These are phyloP conservation scores for Polychaeton citri DNA, from an alignment of 2,329 filamentous ascomycete genomes.

Conservation along the genomic window DNA sequence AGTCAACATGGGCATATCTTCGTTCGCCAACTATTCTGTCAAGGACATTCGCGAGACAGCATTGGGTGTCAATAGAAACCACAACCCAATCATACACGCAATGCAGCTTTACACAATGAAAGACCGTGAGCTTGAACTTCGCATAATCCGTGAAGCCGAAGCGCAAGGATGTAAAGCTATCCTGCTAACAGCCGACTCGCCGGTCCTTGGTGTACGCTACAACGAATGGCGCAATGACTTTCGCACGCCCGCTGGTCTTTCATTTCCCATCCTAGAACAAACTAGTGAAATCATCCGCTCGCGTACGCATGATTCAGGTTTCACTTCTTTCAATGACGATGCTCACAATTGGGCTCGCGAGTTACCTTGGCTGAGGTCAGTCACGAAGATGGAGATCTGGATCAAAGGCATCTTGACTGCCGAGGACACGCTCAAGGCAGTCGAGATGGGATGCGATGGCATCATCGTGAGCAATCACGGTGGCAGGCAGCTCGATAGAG, in stretches of 20 bases:
- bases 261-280: no score
- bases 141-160: conserved; percentile 18
- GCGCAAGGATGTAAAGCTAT: conserved; percentile 38
- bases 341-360: no score
- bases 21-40: conserved; percentile 31
- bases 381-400: conserved; percentile 38
- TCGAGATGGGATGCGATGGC: conserved; percentile 27
- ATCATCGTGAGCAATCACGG: conserved; percentile 43
- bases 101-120: conserved; percentile 43
- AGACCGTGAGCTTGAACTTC: conserved; percentile 35
- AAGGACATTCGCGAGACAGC: conserved; percentile 31
- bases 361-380: conserved; percentile 35
- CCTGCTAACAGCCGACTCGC: conserved; percentile 42
- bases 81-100: conserved; percentile 30
- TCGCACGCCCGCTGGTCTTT: no score
- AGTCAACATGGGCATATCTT: conserved; percentile 36
- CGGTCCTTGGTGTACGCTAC: conserved; percentile 38
- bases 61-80: conserved; percentile 18
- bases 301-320: no score
- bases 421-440: conserved; percentile 31
- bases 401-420: conserved; percentile 27
- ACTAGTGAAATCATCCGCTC: no score
- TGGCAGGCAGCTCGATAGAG: conserved; percentile 44
- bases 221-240: conserved; percentile 44
- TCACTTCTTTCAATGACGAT: no score